phyloP scores from a whole-genome alignment of 345 rosid species.

The Murraya paniculata region DNA sequence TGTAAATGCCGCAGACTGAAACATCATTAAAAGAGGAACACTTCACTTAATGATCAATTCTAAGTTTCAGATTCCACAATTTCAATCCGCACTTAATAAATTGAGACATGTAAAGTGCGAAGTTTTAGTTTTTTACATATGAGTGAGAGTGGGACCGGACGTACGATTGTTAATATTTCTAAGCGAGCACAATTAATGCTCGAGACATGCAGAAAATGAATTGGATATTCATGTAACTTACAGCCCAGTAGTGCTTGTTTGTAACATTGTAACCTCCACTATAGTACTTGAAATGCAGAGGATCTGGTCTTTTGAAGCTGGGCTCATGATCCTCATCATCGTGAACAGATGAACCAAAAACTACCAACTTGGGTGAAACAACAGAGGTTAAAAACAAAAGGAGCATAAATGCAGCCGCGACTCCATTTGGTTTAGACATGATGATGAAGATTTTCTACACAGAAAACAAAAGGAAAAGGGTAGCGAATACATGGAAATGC shows the following conservation, averaged over 20 bases:
- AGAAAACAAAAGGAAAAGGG: background rate
- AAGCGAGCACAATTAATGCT: too few species aligned
- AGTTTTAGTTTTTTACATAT: too few species aligned
- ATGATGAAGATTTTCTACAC: background rate
- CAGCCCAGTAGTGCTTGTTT: conserved; percentile 74
- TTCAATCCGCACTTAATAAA: too few species aligned
- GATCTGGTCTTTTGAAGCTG: conserved; percentile 49
- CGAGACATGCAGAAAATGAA: too few species aligned
- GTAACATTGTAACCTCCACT: conserved; percentile 46
- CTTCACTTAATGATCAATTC: too few species aligned
- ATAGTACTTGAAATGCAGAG: conserved; percentile 49
- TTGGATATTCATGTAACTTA: conserved; percentile 24
- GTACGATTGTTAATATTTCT: too few species aligned
- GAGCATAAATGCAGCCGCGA: conserved; percentile 24
- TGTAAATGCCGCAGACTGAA: conserved; percentile 79
- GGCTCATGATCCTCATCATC: conserved; percentile 23
- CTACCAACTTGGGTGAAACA: conserved; percentile 19
- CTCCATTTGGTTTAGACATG: conserved; percentile 30
- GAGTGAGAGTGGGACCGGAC: too few species aligned
- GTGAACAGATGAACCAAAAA: conserved; percentile 18
- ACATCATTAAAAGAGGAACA: conserved; percentile 14
- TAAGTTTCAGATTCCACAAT: too few species aligned
- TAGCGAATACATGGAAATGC: conserved; percentile 1
- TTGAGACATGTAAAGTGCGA: too few species aligned
- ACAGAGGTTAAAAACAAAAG: conserved; percentile 36